Conservation (phyloP, 768 basidiomycete genomes). For the Hygrophoropsis aurantiaca region DNA sequence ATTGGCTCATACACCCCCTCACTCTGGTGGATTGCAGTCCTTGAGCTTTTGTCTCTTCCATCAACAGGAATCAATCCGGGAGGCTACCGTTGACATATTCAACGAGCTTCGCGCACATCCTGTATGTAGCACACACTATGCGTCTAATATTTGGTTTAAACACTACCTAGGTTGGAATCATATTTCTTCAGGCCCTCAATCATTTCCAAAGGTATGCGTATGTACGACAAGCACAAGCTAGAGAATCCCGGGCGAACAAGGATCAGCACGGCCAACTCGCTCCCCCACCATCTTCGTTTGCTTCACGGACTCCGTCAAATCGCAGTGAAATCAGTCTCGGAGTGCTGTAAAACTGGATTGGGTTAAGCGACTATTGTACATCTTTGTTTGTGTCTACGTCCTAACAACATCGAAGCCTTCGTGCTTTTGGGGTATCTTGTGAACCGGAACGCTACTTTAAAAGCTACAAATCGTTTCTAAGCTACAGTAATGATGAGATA, state of each 20-base stretch:
- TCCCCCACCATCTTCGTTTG: slow-evolving; percentile 28
- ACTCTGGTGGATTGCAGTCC: slow-evolving; percentile 80
- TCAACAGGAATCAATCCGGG: slow-evolving; percentile 72
- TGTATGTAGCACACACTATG: slow-evolving; percentile 43
- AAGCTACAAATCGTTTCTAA: too few species aligned
- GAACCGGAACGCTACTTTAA: too few species aligned
- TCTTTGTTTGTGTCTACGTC: not conserved
- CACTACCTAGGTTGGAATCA: slow-evolving; percentile 65
- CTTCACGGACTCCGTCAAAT: slow-evolving; percentile 44
- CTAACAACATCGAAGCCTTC: too few species aligned
- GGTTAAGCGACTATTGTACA: not conserved
- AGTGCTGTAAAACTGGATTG: slow-evolving; percentile 23
- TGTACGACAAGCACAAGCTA: slow-evolving; percentile 74
- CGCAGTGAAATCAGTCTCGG: slow-evolving; percentile 45
- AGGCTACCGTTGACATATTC: slow-evolving; percentile 81
- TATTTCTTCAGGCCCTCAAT: slow-evolving; percentile 77
- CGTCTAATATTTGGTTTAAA: not conserved
- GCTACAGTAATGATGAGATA: too few species aligned
- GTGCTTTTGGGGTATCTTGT: too few species aligned
- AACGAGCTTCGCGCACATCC: slow-evolving; percentile 75
- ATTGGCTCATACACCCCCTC: slow-evolving; percentile 72
- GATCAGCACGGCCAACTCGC: slow-evolving; percentile 34
- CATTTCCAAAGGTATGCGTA: slow-evolving; percentile 90
- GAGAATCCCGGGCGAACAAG: slow-evolving; percentile 41
- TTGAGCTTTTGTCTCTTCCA: slow-evolving; percentile 92